phyloP scores from a whole-genome alignment of 257 asterid genomes.

The Verbena officinalis region DNA sequence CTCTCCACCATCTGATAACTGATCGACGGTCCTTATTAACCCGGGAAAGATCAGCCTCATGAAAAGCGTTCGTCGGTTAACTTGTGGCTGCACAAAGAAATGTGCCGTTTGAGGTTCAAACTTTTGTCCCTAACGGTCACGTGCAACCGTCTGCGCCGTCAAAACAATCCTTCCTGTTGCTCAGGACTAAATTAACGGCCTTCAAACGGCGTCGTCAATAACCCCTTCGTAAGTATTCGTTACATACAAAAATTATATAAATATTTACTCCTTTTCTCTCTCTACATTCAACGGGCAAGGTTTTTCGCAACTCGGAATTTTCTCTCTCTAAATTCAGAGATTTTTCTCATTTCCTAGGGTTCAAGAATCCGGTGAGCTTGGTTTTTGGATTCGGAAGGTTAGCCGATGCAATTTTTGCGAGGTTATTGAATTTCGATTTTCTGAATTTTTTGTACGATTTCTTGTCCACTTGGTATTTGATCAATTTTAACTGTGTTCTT shows the following conservation, averaged over 20 bases:
- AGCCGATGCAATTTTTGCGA: conserved; percentile 25
- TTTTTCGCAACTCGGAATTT: conserved; percentile 47
- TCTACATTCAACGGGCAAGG: conserved; percentile 84
- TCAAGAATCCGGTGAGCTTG: conserved; percentile 38
- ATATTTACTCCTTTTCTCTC: conserved; percentile 50
- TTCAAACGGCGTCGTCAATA: conserved; percentile 70
- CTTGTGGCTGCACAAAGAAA: conserved; percentile 30
- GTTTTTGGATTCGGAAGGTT: conserved; percentile 42
- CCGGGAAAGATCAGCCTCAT: conserved; percentile 41
- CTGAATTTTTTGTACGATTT: conserved; percentile 16
- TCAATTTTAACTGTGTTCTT: conserved; percentile 33
- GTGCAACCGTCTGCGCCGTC: conserved; percentile 55
- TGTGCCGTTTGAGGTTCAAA: conserved; percentile 98
- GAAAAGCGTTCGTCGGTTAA: conserved; percentile 16
- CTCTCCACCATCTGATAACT: background rate
- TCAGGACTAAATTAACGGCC: conserved; percentile 38
- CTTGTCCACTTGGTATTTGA: conserved; percentile 33
- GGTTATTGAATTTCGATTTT: conserved; percentile 30
- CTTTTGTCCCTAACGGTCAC: conserved; percentile 67
- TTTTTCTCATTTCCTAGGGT: conserved; percentile 31
- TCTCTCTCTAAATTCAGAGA: conserved; percentile 47
- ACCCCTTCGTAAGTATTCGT: conserved; percentile 74
- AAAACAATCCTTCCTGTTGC: conserved; percentile 2
- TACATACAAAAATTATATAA: conserved; percentile 62
- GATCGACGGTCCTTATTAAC: conserved; percentile 40